Evolutionary conservation across 805 yeast species (phyloP).

Genomic region (Maudiozyma serrabonitensis): DNA sequence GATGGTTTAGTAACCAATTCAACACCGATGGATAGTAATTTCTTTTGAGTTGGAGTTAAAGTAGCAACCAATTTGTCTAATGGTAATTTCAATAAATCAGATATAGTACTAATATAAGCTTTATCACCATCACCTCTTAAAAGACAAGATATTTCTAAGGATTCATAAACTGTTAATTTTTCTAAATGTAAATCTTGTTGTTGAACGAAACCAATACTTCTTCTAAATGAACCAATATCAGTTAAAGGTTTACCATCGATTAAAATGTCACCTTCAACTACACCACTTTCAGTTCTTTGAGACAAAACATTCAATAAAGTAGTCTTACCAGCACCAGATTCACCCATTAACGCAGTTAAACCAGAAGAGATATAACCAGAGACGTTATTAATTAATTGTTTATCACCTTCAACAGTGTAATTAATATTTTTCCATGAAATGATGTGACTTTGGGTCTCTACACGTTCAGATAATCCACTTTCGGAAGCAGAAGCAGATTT

Average conservation of each 20-base stretch:
- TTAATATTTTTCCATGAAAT: constrained; percentile 56
- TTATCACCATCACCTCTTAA: constrained; percentile 34
- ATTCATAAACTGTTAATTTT: constrained; percentile 44
- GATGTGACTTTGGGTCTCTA: constrained; percentile 32
- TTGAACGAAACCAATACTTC: constrained; percentile 50
- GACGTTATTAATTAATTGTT: constrained; percentile 33
- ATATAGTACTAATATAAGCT: constrained; percentile 27
- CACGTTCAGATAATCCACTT: background rate
- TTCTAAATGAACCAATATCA: constrained; percentile 35
- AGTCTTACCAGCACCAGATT: constrained; percentile 59
- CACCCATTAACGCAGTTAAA: constrained; percentile 51
- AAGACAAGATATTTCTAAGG: constrained; percentile 42
- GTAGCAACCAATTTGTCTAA: constrained; percentile 39
- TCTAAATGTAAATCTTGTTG: constrained; percentile 49
- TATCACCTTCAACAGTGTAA: constrained; percentile 37
- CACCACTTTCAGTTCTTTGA: constrained; percentile 44
- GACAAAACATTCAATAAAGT: constrained; percentile 47
- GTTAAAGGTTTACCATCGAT: constrained; percentile 45
- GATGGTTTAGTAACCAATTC: constrained; percentile 48
- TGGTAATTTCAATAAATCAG: constrained; percentile 37
- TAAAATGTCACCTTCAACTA: constrained; percentile 47
- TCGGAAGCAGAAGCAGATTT: background rate
- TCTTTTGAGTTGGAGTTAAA: constrained; percentile 45
- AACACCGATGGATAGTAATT: constrained; percentile 45
- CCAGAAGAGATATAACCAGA: constrained; percentile 69